These are phyloP conservation scores for Kalanchoe fedtschenkoi DNA, from an alignment of 164 flowering plant species.

Conservation along the genomic window DNA sequence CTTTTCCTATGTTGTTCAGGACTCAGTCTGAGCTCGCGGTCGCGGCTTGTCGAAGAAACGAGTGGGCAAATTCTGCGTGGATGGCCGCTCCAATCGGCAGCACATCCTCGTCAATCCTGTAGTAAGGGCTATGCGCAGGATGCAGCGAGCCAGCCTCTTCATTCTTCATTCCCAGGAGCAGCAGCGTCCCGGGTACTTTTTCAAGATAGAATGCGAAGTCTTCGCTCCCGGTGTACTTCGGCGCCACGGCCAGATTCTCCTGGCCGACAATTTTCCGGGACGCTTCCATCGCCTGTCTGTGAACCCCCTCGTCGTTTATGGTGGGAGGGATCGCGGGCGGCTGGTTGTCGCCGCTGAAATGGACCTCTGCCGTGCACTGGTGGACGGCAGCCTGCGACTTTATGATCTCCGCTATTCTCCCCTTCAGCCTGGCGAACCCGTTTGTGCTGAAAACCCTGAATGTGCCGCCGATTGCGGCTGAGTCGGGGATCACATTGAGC, in stretches of 20 bases:
- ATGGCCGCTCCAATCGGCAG: constrained; percentile 72
- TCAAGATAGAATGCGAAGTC: constrained; percentile 46
- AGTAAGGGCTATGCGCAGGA: constrained; percentile 43
- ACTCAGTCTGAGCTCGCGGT: not conserved
- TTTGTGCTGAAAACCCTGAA: constrained; percentile 39
- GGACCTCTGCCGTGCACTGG: constrained; percentile 40
- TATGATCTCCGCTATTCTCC: constrained; percentile 36
- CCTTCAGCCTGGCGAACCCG: constrained; percentile 21
- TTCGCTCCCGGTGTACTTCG: constrained; percentile 41
- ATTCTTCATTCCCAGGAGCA: constrained; percentile 45
- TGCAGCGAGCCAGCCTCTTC: constrained; percentile 16
- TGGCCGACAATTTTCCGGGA: constrained; percentile 34
- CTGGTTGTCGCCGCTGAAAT: constrained; percentile 21
- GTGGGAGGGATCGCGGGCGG: constrained; percentile 28
- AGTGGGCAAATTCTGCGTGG: constrained; percentile 61
- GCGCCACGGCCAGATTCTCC: constrained; percentile 21
- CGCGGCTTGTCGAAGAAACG: constrained; percentile 26
- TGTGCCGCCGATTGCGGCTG: constrained; percentile 53
- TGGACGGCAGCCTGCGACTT: constrained; percentile 48
- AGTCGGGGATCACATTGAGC: constrained; percentile 49
- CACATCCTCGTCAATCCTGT: constrained; percentile 45
- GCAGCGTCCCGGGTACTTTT: constrained; percentile 32
- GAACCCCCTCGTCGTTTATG: constrained; percentile 27
- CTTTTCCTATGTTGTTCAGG: not conserved
- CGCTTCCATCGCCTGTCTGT: constrained; percentile 24